Conservation (phyloP, 805 yeast species). For the Candida methanosorbosa region DNA sequence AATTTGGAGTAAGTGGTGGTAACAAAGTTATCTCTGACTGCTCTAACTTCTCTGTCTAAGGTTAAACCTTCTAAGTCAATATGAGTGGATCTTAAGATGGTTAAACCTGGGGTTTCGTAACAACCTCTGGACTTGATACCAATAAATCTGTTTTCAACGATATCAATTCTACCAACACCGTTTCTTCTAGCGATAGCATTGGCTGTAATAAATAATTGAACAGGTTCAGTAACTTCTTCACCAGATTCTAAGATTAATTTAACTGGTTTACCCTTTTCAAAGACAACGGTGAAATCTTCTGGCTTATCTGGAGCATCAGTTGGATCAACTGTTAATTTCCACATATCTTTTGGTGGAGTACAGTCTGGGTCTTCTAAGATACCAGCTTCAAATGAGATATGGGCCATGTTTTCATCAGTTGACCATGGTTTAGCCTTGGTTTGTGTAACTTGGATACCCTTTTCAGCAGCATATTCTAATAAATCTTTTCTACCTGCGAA, state of each 20-base stretch:
- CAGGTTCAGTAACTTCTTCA: slow-evolving; percentile 65
- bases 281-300: slow-evolving; percentile 77
- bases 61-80: slow-evolving; percentile 96
- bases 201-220: slow-evolving; percentile 86
- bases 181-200: slow-evolving; percentile 96
- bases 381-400: slow-evolving; percentile 98
- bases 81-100: slow-evolving; percentile 88
- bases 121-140: slow-evolving; percentile 99
- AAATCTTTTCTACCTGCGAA: slow-evolving; percentile 98
- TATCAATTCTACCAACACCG: slow-evolving; percentile 99
- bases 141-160: slow-evolving; percentile 97
- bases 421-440: slow-evolving; percentile 99
- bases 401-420: slow-evolving; percentile 98
- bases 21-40: slow-evolving; percentile 92
- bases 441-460: slow-evolving; percentile 91
- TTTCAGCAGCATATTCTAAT: slow-evolving; percentile 86
- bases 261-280: slow-evolving; percentile 80
- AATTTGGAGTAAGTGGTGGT: slow-evolving; percentile 85
- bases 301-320: slow-evolving; percentile 90
- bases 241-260: slow-evolving; percentile 63
- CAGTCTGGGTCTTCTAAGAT: slow-evolving; percentile 97
- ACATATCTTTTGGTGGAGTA: slow-evolving; percentile 99
- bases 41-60: slow-evolving; percentile 95
- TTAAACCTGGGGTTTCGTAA: slow-evolving; percentile 98
- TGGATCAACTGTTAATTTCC: slow-evolving; percentile 98